Conservation (phyloP, 768 basidiomycete species). For the Galerina sulciceps region DNA sequence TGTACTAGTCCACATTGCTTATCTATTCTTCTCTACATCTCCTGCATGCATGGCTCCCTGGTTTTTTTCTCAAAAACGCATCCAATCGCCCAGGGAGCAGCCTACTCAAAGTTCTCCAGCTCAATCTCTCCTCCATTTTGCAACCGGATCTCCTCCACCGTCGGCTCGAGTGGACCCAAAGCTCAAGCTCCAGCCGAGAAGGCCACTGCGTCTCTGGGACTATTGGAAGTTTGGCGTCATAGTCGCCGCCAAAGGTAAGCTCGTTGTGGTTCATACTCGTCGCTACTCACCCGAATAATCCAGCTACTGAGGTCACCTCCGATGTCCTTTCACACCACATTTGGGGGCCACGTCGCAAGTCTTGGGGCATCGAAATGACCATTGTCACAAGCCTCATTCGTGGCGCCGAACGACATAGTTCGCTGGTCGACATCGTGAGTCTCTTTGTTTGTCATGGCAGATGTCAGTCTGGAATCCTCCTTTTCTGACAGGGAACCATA, state of each 20-base stretch:
- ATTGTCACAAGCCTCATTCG: constrained; percentile 85
- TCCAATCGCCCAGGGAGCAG: constrained; percentile 19
- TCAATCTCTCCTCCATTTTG: constrained; percentile 55
- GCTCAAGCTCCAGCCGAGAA: constrained; percentile 59
- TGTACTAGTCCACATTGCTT: constrained; percentile 23
- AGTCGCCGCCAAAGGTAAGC: constrained; percentile 67
- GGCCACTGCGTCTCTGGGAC: constrained; percentile 67
- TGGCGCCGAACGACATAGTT: constrained; percentile 79
- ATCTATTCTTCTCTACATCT: constrained; percentile 8
- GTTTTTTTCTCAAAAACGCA: constrained; percentile 23
- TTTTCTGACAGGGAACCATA: constrained; percentile 44
- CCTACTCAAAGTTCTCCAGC: constrained; percentile 30
- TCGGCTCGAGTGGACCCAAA: constrained; percentile 74
- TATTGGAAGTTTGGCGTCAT: constrained; percentile 74
- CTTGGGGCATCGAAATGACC: constrained; percentile 97
- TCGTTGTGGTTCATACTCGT: background rate
- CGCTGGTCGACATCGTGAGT: constrained; percentile 82
- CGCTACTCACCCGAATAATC: constrained; percentile 5
- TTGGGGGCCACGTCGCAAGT: constrained; percentile 85
- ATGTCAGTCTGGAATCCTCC: constrained; percentile 1
- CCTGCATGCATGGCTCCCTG: constrained; percentile 27
- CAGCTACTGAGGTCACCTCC: constrained; percentile 53
- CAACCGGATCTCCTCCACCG: constrained; percentile 69
- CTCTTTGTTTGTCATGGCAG: constrained; percentile 3
- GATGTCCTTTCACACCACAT: constrained; percentile 82